Evolutionary conservation across 2,329 filamentous ascomycete genomes (phyloP).

Genomic region (Gnomoniopsis sp.): DNA sequence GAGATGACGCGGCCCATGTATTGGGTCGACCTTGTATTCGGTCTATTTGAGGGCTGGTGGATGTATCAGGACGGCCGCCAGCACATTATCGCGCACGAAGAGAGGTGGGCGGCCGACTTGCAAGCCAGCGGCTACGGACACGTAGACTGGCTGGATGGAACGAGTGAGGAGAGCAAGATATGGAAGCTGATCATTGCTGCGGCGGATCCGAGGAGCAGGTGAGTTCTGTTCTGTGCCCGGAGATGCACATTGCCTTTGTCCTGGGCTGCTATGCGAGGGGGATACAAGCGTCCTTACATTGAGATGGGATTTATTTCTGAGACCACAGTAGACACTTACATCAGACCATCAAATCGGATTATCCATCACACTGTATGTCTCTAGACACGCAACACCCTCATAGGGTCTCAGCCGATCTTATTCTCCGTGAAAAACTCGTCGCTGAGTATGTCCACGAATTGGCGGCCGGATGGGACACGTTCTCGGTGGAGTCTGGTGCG

Average conservation of each 20-base stretch:
- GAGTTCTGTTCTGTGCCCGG: background rate
- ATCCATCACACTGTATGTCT: background rate
- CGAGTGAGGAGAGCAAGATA: background rate
- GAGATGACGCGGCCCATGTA: constrained; percentile 30
- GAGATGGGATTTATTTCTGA: too few relatives aligned
- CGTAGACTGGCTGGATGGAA: constrained; percentile 29
- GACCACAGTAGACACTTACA: too few relatives aligned
- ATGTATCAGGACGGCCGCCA: constrained; percentile 28
- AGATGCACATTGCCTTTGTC: background rate
- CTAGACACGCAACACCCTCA: background rate
- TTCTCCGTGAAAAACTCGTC: background rate
- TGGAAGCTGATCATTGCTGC: background rate
- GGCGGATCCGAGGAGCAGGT: background rate
- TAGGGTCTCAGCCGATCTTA: background rate
- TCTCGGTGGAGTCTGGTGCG: background rate
- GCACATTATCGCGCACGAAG: constrained; percentile 21
- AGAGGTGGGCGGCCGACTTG: constrained; percentile 25
- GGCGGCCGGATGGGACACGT: constrained; percentile 9
- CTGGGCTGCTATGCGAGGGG: background rate
- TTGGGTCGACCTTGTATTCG: constrained; percentile 34
- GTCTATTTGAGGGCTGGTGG: constrained; percentile 38
- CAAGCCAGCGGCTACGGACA: constrained; percentile 25
- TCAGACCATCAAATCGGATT: background rate
- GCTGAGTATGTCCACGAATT: background rate
- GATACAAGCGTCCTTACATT: too few relatives aligned